phyloP scores from a whole-genome alignment of 1,284 basidiomycete genomes.

The Peniophora sp. region DNA sequence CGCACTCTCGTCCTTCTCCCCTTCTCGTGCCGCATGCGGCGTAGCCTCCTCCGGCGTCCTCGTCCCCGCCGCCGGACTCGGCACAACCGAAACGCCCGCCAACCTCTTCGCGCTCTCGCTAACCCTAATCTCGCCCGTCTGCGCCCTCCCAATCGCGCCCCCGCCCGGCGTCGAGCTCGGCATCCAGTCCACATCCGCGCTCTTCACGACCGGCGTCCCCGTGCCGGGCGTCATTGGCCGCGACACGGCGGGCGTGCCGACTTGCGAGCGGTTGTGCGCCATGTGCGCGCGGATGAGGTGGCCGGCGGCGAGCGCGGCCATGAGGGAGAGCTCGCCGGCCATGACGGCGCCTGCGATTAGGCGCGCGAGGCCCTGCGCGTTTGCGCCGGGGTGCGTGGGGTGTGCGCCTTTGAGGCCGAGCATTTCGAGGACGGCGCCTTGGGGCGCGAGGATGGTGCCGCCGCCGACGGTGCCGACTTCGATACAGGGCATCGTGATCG shows the following conservation, averaged over 20 bases:
- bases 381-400: conserved; percentile 73
- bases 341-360: conserved; percentile 87
- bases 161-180: conserved; percentile 8
- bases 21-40: no score
- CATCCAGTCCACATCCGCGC: conserved; percentile 10
- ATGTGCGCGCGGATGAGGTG: conserved; percentile 88
- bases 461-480: conserved; percentile 97
- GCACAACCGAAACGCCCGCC: conserved; percentile 3
- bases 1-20: no score
- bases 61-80: no score
- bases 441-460: conserved; percentile 86
- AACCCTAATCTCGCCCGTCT: conserved; percentile 7
- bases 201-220: conserved; percentile 9
- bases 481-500: conserved; percentile 91
- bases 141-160: conserved; percentile 6
- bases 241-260: conserved; percentile 58
- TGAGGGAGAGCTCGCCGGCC: conserved; percentile 88
- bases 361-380: conserved; percentile 81
- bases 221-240: conserved; percentile 55
- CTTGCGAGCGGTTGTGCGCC: conserved; percentile 71
- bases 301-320: conserved; percentile 87
- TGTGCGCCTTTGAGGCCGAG: conserved; percentile 87
- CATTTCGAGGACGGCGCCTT: conserved; percentile 87
- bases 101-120: conserved; percentile 10
- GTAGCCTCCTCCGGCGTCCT: no score